phyloP scores from a whole-genome alignment of 1,139 yeast genomes.

The Geotrichum aggregatum region DNA sequence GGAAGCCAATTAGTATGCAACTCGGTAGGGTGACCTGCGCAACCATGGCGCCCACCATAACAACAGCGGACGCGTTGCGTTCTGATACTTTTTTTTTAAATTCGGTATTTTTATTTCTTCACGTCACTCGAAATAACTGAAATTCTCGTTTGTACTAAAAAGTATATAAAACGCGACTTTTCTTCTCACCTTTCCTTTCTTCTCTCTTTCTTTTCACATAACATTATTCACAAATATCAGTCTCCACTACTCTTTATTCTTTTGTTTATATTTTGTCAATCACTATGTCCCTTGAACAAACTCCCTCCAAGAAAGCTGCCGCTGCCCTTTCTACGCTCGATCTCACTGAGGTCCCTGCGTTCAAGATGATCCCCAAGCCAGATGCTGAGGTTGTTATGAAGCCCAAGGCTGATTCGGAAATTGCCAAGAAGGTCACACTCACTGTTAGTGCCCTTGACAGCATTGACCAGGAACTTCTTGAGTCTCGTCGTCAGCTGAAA shows the following conservation, averaged over 20 bases:
- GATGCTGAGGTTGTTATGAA: slow-evolving; percentile 18
- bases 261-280: slow-evolving; percentile 1
- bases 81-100: not conserved
- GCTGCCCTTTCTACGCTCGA: slow-evolving; percentile 36
- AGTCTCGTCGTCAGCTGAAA: slow-evolving; percentile 48
- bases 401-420: slow-evolving; percentile 21
- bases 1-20: not conserved
- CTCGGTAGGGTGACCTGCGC: slow-evolving; percentile 2
- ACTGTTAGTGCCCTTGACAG: slow-evolving; percentile 18
- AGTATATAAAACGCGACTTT: slow-evolving; percentile 14
- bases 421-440: slow-evolving; percentile 22
- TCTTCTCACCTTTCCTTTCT: not conserved
- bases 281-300: slow-evolving; percentile 32
- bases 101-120: not conserved
- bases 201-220: slow-evolving; percentile 15
- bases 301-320: slow-evolving; percentile 43
- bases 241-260: too few relatives aligned
- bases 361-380: slow-evolving; percentile 28
- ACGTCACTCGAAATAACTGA: too few relatives aligned
- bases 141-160: not conserved
- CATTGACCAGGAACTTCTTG: slow-evolving; percentile 26
- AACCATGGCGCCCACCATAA: not conserved
- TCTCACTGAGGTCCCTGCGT: slow-evolving; percentile 28
- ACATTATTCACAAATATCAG: slow-evolving; percentile 9
- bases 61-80: slow-evolving; percentile 9